These are phyloP conservation scores for Marvania coccoides DNA, from an alignment of 139 green algal species.

Conservation along the genomic window DNA sequence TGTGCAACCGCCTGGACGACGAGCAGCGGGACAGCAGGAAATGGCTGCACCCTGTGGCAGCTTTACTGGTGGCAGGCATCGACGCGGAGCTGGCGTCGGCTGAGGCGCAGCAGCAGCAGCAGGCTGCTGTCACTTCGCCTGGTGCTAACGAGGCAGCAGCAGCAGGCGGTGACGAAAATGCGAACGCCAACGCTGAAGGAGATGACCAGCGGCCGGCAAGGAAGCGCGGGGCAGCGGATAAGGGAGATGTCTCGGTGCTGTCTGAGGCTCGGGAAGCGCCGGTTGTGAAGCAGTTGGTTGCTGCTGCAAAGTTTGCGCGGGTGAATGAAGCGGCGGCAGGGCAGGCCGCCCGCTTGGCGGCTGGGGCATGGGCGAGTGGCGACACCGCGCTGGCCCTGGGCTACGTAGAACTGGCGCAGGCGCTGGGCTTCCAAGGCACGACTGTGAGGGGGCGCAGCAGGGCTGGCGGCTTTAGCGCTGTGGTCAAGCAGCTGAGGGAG, in stretches of 20 bases:
- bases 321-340: neutral
- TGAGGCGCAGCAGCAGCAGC: neutral
- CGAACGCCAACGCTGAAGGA: neutral
- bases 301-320: neutral
- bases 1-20: neutral
- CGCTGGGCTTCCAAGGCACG: conserved; percentile 1
- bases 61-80: neutral
- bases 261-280: neutral
- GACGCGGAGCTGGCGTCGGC: neutral
- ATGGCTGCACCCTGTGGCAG: neutral
- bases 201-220: neutral
- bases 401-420: neutral
- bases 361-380: neutral
- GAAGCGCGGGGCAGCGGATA: neutral
- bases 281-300: neutral
- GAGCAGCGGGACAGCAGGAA: neutral
- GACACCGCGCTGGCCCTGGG: neutral
- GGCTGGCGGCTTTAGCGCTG: neutral
- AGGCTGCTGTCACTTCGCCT: neutral
- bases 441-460: neutral
- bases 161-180: neutral
- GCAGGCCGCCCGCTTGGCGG: neutral
- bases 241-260: neutral
- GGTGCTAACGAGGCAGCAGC: neutral
- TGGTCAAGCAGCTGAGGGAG: neutral